Base-by-base conservation (phyloP, 106 monocot species). In the Acorus gramineus region DNA sequence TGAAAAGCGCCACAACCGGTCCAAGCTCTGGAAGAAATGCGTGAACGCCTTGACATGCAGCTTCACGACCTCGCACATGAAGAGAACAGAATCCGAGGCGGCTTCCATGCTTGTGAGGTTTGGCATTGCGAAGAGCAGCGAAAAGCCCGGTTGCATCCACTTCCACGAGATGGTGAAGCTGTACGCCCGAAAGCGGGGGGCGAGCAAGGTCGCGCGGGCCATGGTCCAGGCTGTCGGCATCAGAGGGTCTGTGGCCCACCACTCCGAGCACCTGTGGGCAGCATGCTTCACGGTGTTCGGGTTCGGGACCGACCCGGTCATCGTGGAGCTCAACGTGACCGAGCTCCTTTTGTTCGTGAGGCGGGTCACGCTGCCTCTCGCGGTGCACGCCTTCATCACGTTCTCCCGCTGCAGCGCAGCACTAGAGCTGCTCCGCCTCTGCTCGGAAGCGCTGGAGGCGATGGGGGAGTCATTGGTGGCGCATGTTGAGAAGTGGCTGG, bases 271-370 rank as follows among this genome's bases (percentile, higher is more conserved):
- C 58, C 44, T 90, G 51, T 95, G 86, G 89, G 90, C 94, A 28
- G 77, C 90, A 4, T 95, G 94, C 59, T 95, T 95, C 68, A 71
- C 90, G 60, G 53, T 87, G 8, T 84, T 95, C 50, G 86, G 90
- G 11, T 84, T 90, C 42, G 78, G 89, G 2, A 69, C 73, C 2
- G 90, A 87, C 63, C 78, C 81, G 8, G 68, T 80, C 9, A 42
- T 76, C 4, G 80, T 85, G 6, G 84, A 87, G 61, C 75, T 59
- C 3, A 82, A 74, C 59, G 82, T 90, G 7, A 76, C 81, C 6
- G 90, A 95, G 54, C 63, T 95, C 55, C 55, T 84, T 2, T 50
- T 73, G 50, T 69, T 89, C 47, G 72, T 84, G 8, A 88, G 73
- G 53, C 86, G 65, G 6, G 64, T 86, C 0, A 89, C 70, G 53